Conservation (phyloP, 2,329 filamentous ascomycete genomes). For the Domatiomyces catenatus region DNA sequence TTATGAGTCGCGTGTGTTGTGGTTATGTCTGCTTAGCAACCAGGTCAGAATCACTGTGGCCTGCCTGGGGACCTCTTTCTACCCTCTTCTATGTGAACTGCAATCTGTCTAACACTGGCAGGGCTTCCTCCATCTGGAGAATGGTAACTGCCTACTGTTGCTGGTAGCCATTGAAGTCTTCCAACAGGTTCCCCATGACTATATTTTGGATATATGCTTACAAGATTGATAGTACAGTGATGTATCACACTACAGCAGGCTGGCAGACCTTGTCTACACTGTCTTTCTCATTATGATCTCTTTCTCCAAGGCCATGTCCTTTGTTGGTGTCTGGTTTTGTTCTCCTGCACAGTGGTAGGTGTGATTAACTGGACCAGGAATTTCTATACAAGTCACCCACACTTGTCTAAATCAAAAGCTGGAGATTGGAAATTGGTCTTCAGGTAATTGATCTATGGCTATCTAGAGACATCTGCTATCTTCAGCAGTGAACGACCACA, state of each 20-base stretch:
- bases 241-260: not conserved
- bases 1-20: not conserved
- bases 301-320: not conserved
- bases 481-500: not conserved
- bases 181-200: not conserved
- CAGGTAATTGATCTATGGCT: not conserved
- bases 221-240: not conserved
- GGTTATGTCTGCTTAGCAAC: not conserved
- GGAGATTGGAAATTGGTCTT: not conserved
- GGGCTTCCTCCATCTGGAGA: not conserved
- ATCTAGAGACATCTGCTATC: not conserved
- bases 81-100: not conserved
- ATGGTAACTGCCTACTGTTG: too few relatives aligned
- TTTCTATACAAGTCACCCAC: too few relatives aligned
- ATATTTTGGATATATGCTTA: not conserved
- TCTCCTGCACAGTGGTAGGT: too few relatives aligned
- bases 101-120: not conserved
- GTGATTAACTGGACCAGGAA: too few relatives aligned
- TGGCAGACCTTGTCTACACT: not conserved
- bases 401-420: not conserved
- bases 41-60: not conserved
- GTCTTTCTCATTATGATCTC: not conserved
- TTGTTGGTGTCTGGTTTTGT: not conserved
- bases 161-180: too few relatives aligned
- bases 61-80: too few relatives aligned